Evolutionary conservation across 2,329 filamentous ascomycete species (phyloP).

Genomic region (Pseudocercospora musae): DNA sequence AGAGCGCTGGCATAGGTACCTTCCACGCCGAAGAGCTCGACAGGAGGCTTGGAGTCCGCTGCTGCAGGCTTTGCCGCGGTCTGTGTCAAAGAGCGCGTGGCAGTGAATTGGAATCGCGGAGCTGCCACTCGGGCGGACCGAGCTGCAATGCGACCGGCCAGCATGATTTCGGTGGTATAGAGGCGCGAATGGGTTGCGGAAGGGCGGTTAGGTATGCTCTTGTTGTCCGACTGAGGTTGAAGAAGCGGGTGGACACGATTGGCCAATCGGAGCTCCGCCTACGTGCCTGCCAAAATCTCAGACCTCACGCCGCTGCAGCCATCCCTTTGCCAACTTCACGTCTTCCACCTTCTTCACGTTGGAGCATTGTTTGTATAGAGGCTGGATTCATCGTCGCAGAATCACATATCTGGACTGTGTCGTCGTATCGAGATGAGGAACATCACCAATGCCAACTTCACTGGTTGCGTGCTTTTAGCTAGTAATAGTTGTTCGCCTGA

Average conservation of each 20-base stretch:
- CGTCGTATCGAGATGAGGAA: background rate
- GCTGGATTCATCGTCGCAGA: background rate
- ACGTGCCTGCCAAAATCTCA: background rate
- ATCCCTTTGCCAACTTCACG: background rate
- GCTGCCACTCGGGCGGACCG: constrained; percentile 55
- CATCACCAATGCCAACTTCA: background rate
- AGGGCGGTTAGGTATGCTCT: background rate
- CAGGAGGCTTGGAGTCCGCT: constrained; percentile 72
- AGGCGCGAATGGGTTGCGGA: constrained; percentile 4
- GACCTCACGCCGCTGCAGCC: background rate
- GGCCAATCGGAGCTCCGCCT: background rate
- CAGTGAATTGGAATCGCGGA: constrained; percentile 59
- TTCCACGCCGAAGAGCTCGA: constrained; percentile 91
- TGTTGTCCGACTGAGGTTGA: background rate
- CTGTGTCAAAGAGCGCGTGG: constrained; percentile 73
- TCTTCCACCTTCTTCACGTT: background rate
- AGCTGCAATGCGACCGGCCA: constrained; percentile 55
- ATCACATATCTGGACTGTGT: background rate
- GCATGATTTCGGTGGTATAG: constrained; percentile 45
- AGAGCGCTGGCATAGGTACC: constrained; percentile 98
- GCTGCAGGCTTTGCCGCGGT: constrained; percentile 51
- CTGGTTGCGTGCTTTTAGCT: background rate
- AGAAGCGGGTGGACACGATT: background rate
- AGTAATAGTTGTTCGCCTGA: background rate
- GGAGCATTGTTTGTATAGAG: background rate